A percentile compares a stretch with the other conserved stretches of the same genome.
Conservation (phyloP, 495 filamentous ascomycete genomes). For the Podospora appendiculata region DNA sequence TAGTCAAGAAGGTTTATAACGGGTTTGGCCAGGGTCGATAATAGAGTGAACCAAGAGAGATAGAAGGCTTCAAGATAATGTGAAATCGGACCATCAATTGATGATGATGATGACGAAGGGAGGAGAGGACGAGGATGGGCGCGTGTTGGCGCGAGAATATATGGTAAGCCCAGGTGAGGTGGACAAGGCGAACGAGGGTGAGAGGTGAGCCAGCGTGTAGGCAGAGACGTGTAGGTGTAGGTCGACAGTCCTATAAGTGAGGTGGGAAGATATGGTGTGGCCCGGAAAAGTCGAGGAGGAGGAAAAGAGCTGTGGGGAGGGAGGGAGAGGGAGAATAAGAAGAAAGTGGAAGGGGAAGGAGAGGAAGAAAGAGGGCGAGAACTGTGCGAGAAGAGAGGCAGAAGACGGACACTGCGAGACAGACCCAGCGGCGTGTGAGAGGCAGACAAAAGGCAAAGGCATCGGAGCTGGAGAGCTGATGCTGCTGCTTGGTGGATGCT, state of each 20-base stretch:
- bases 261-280: neutral
- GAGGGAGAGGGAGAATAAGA: neutral
- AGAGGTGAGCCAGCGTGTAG: constrained; percentile 3
- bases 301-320: neutral
- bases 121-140: constrained; percentile 2
- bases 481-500: neutral
- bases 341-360: constrained; percentile 6
- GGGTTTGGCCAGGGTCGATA: constrained; percentile 14
- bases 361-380: constrained; percentile 17
- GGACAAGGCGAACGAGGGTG: constrained; percentile 5
- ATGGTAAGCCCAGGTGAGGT: constrained; percentile 9
- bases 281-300: neutral
- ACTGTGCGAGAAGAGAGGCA: constrained; percentile 17
- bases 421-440: constrained; percentile 18
- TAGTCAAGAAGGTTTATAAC: neutral
- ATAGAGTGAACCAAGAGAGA: constrained; percentile 20
- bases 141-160: constrained; percentile 3
- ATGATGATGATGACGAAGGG: constrained; percentile 1
- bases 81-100: neutral
- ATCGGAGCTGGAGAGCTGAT: constrained; percentile 16
- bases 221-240: constrained; percentile 1
- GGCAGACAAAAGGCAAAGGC: constrained; percentile 19
- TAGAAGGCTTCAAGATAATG: neutral
- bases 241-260: neutral
- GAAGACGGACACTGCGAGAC: constrained; percentile 17